Base-by-base conservation (phyloP, 805 yeast genomes). In the Metschnikowia colocasiae region DNA sequence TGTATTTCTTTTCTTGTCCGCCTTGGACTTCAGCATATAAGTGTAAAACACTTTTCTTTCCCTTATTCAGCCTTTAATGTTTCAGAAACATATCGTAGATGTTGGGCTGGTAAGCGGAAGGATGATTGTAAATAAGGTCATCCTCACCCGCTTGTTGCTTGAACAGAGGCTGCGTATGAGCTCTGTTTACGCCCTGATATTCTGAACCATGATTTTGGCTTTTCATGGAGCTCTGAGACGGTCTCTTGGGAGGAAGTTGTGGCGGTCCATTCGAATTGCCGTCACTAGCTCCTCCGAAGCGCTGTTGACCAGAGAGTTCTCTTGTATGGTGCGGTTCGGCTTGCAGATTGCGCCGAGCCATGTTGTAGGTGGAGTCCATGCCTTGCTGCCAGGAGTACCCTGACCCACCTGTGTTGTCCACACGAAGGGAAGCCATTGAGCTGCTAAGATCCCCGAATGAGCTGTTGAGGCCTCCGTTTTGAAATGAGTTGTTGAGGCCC, bases 21-120 rank as follows among this genome's bases (percentile, higher is more conserved):
- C 3, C 26, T 20, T 8, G 10, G 4, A 29, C 32, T n/a, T 13
- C 16, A 9, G 15, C 32, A 29, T 6, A 29, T 13, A 6, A 13
- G 30, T 13, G 8, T n/a, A 6, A 3, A n/a, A n/a, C n/a, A n/a
- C 16, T 5, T 13, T 29, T n/a, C 7, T n/a, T 3, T 5, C 10
- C 16, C 13, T n/a, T 35, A 13, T n/a, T 22, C 19, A 4, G 18
- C 29, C n/a, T 26, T 26, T 18, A 40, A 12, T 13, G 43, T 15
- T 32, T 40, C 43, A 40, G 43, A 46, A 73, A 72, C 45, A 64
- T 69, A 42, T 69, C 65, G 51, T 75, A 75, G 72, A 74, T 70
- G 47, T 73, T 65, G 2, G 79, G 76, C 52, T 71, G 70, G 54
- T 75, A 75, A 2, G 72, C 67, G 0, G 79, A 74, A 1, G 79